phyloP scores from a whole-genome alignment of 257 asterid genomes.

The Fraxinus anomala region DNA sequence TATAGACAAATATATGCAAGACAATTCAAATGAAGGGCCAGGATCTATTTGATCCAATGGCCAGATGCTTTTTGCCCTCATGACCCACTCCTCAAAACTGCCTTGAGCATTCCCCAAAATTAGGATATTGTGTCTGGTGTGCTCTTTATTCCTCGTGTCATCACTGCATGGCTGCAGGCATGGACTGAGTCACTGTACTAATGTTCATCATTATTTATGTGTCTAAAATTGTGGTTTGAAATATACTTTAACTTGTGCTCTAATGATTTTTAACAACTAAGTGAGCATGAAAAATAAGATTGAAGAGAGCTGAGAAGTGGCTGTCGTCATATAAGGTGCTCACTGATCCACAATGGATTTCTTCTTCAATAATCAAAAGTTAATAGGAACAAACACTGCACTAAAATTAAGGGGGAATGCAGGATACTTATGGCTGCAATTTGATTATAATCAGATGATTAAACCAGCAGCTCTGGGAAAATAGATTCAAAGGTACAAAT shows the following conservation, averaged over 20 bases:
- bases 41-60: too few relatives aligned
- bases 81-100: too few relatives aligned
- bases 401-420: not conserved
- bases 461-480: not conserved
- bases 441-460: not conserved
- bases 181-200: not conserved
- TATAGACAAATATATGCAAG: too few relatives aligned
- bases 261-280: not conserved
- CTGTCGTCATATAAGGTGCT: not conserved
- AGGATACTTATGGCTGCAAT: not conserved
- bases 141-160: not conserved
- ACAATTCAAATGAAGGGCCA: too few relatives aligned
- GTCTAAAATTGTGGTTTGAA: not conserved
- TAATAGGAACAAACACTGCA: too few relatives aligned
- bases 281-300: not conserved
- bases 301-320: slow-evolving; percentile 1
- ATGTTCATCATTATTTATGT: not conserved
- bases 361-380: too few relatives aligned
- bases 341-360: too few relatives aligned
- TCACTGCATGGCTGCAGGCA: not conserved
- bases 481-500: not conserved
- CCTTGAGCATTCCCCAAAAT: too few relatives aligned
- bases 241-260: not conserved
- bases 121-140: not conserved
- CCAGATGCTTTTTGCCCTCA: too few relatives aligned